Evolutionary conservation across 2,329 filamentous ascomycete species (phyloP).

Genomic region (Nothophaeocryptopus gaeumannii): DNA sequence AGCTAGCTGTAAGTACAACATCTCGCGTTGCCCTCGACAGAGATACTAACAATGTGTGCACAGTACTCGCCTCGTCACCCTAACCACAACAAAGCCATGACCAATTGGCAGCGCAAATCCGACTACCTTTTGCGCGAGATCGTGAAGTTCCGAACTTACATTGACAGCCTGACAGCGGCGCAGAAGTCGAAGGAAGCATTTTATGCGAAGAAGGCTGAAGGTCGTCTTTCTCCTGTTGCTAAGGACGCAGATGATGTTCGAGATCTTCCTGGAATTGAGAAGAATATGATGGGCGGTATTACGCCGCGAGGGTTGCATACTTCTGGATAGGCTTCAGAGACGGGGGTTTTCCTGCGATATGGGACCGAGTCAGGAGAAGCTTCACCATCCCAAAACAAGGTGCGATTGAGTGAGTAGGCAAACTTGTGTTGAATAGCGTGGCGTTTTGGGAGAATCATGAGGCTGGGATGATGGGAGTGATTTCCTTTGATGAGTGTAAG

Average conservation of each 20-base stretch:
- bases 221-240: conserved; percentile 19
- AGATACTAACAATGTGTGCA: conserved; percentile 8
- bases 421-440: conserved; percentile 4
- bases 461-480: too few species aligned
- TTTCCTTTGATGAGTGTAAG: too few species aligned
- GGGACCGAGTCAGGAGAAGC: neutral
- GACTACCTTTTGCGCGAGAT: conserved; percentile 88
- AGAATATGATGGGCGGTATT: conserved; percentile 10
- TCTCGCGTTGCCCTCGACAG: neutral
- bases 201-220: conserved; percentile 28
- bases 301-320: conserved; percentile 21
- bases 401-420: neutral
- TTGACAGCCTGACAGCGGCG: conserved; percentile 76
- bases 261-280: conserved; percentile 15
- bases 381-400: neutral
- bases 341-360: too few species aligned
- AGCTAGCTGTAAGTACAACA: conserved; percentile 63
- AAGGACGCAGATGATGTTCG: conserved; percentile 16
- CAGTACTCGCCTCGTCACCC: conserved; percentile 78
- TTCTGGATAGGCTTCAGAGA: conserved; percentile 15
- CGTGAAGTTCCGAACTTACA: conserved; percentile 94
- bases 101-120: conserved; percentile 96
- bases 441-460: neutral
- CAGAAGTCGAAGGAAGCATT: conserved; percentile 68
- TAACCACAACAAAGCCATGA: conserved; percentile 80